Percentiles rank a stretch among this genome's conserved stretches.
These are phyloP conservation scores for Diaporthe nobilis DNA, from an alignment of 2,329 filamentous ascomycete genomes.

Conservation along the genomic window DNA sequence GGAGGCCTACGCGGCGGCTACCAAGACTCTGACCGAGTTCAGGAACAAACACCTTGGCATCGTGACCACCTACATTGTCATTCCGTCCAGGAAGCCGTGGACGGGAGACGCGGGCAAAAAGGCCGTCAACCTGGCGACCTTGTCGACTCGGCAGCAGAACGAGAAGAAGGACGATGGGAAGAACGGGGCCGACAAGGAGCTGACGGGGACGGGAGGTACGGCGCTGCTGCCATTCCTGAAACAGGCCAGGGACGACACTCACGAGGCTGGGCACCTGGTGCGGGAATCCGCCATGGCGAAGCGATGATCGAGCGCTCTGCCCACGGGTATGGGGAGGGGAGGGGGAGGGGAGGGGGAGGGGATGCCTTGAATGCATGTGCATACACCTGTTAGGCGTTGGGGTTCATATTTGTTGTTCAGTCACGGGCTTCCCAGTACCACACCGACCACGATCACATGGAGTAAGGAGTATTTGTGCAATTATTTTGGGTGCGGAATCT, in stretches of 20 bases:
- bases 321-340: not conserved
- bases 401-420: not conserved
- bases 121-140: slow-evolving; percentile 36
- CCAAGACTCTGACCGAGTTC: slow-evolving; percentile 81
- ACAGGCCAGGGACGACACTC: slow-evolving; percentile 88
- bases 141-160: slow-evolving; percentile 38
- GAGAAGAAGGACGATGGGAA: slow-evolving; percentile 39
- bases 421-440: not conserved
- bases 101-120: slow-evolving; percentile 50
- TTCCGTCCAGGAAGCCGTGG: slow-evolving; percentile 72
- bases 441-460: not conserved
- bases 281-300: slow-evolving; percentile 16
- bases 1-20: slow-evolving; percentile 76
- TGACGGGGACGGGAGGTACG: slow-evolving; percentile 90
- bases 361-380: not conserved
- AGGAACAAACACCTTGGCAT: slow-evolving; percentile 91
- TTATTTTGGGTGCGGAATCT: not conserved
- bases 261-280: slow-evolving; percentile 50
- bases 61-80: slow-evolving; percentile 90
- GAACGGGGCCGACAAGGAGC: slow-evolving; percentile 59
- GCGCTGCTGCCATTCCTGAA: slow-evolving; percentile 90
- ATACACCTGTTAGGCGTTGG: slow-evolving; percentile 12
- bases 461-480: not conserved
- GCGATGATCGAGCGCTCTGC: not conserved
- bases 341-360: no score